Evolutionary conservation across 2,329 filamentous ascomycete genomes (phyloP), one percentile per base, ranked within the genome.

Genomic region (Colletotrichum abscissum): DNA sequence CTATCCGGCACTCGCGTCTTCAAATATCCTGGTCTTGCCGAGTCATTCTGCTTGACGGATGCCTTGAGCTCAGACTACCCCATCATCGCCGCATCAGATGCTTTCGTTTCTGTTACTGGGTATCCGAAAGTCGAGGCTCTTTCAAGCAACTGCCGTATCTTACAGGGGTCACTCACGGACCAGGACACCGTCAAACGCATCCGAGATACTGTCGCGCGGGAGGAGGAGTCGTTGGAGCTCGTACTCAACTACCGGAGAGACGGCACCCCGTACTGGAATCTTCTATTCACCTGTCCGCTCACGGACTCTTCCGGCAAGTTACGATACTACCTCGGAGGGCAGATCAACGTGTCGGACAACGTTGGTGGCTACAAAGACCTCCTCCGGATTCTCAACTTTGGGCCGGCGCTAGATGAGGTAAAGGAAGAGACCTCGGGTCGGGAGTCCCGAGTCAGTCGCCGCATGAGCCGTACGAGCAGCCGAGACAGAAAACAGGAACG

Each of bases 21-120:
- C 5, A 77, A 82, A 63, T 91, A 87, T 66, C 86, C 86, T 3
- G 90, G 90, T 0, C 82, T 92, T 0, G 89, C 88, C 9, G 85
- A 89, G 62, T 88, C 89, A 26, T 91, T 92, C 75, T 89, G 88
- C 69, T 78, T 92, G 19, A 90, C 87, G 0, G 87, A 91, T 76
- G 87, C 88, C 0, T 76, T 80, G 5, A 82, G 83, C 56, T 81
- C 84, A 0, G 87, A 89, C 63, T 88, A 89, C 72, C 86, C 88
- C 0, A 86, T 89, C 52, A 74, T 84, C 0, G 87, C 80, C 69
- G 85, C 84, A 3, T 88, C 87, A 0, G 87, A 89, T 69, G 86
- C 86, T 1, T 90, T 89, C 71, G 81, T 87, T 60, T 79, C 82
- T n/a, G 78, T 89, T 5, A 89, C 87, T 0, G 88, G 88, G 5